Evolutionary conservation across 2,329 filamentous ascomycete species (phyloP).

Genomic region (Paracoccidioides lutzii): DNA sequence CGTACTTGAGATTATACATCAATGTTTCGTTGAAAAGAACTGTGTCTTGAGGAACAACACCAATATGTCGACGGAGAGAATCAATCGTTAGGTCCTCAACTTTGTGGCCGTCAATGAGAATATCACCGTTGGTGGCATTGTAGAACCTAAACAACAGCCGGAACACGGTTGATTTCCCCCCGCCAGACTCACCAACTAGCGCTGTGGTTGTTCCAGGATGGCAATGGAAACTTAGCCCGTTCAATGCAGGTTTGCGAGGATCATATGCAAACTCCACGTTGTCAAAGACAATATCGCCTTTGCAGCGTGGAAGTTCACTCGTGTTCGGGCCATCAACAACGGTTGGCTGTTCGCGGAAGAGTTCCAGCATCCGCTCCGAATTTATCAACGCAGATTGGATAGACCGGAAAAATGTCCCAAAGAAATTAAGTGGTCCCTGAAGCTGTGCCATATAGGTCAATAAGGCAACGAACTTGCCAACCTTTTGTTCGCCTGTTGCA

Average conservation of each 20-base stretch:
- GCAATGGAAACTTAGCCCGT: conserved; percentile 74
- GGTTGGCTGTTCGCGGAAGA: conserved; percentile 92
- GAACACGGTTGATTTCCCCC: conserved; percentile 94
- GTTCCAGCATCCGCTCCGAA: conserved; percentile 81
- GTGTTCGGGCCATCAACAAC: conserved; percentile 66
- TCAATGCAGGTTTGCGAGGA: conserved; percentile 67
- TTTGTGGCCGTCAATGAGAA: conserved; percentile 72
- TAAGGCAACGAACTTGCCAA: conserved; percentile 60
- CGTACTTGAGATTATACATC: conserved; percentile 91
- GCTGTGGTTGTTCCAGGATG: conserved; percentile 84
- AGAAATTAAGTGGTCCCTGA: conserved; percentile 71
- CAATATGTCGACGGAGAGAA: conserved; percentile 80
- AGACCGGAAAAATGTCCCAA: conserved; percentile 88
- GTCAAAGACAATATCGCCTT: conserved; percentile 74
- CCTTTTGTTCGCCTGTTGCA: conserved; percentile 48
- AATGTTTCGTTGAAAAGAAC: conserved; percentile 87
- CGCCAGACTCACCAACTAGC: conserved; percentile 90
- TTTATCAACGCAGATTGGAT: conserved; percentile 97
- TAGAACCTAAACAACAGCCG: conserved; percentile 94
- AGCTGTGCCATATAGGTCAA: conserved; percentile 69
- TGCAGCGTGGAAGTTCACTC: conserved; percentile 50
- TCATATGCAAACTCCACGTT: conserved; percentile 89
- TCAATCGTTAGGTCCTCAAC: conserved; percentile 83
- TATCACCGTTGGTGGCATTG: conserved; percentile 65
- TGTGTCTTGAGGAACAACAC: conserved; percentile 93